Evolutionary conservation across 2,329 filamentous ascomycete genomes (phyloP), one percentile per base, ranked within the genome.

Genomic region (Fusarium robinianum): DNA sequence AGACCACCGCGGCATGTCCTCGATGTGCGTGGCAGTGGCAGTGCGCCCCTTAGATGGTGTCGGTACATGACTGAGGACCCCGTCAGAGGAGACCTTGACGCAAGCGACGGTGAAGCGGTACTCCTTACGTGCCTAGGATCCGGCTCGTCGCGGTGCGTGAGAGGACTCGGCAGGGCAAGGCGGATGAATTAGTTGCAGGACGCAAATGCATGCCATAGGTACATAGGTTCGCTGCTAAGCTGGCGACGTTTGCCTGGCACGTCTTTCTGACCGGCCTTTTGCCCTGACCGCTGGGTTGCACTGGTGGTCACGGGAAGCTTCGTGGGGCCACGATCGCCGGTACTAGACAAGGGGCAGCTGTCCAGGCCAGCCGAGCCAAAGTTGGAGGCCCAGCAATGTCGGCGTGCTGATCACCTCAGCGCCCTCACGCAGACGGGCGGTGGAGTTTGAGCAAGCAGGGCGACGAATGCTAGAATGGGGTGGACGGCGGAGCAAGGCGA

Each of bases 151-250:
- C 41, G 45, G 44, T 15, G 42, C 47, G 45, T 40, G 31, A 51
- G 49, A 44, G 46, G 36, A 50, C 29, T 32, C 35, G 47, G 40
- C 45, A 53, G 49, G 50, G 43, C 33, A 57, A 41, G 58, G 49
- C 43, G 47, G 34, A 55, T 63, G 63, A 63, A 60, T 46, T n/a
- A n/a, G n/a, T n/a, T n/a, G n/a, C n/a, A n/a, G n/a, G n/a, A n/a
- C 43, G 60, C 53, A 63, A 35, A 63, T 63, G 60, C 60, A 63
- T 62, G 58, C 60, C 60, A 63, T 63, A 62, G 46, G 46, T 60
- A 63, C 60, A 60, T 55, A 55, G 44, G 55, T 46, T 49, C 49
- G 35, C 44, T 60, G 51, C 56, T 60, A 59, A 57, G 59, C 53
- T 53, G 48, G 50, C 35, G 22, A 7, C 22, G 42, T 35, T 45